Conservation (phyloP, 768 basidiomycete species). For the Pleurotus djamor region DNA sequence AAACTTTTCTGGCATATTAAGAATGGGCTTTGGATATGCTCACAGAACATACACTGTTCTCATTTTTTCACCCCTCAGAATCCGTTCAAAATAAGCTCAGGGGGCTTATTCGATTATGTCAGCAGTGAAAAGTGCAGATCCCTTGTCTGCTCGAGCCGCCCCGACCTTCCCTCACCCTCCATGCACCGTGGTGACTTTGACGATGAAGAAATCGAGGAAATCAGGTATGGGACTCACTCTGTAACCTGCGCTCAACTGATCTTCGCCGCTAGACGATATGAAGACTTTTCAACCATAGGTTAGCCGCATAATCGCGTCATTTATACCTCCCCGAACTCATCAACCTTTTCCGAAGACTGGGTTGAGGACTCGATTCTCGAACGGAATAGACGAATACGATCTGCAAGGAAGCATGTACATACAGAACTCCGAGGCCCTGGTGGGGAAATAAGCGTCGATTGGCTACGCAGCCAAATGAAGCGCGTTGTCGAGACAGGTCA, state of each 20-base stretch:
- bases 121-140: too few relatives aligned
- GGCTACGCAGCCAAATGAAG: conserved; percentile 62
- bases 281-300: conserved; percentile 97
- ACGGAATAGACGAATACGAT: conserved; percentile 71
- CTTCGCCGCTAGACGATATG: conserved; percentile 68
- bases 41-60: too few relatives aligned
- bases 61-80: too few relatives aligned
- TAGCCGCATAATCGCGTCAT: conserved; percentile 10
- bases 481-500: conserved; percentile 70
- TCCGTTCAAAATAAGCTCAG: too few relatives aligned
- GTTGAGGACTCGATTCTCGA: conserved; percentile 94
- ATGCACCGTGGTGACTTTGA: conserved; percentile 51
- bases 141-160: not conserved
- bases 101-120: too few relatives aligned
- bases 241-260: not conserved
- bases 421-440: conserved; percentile 40
- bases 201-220: conserved; percentile 67
- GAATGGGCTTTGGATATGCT: too few relatives aligned
- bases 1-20: too few relatives aligned
- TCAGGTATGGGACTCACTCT: conserved; percentile 39
- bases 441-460: conserved; percentile 48
- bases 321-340: not conserved
- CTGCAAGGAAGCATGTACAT: conserved; percentile 43
- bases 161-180: not conserved
- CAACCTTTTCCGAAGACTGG: conserved; percentile 65